phyloP scores from a whole-genome alignment of 2,329 filamentous ascomycete genomes.

The Colletotrichum ledebouriae region DNA sequence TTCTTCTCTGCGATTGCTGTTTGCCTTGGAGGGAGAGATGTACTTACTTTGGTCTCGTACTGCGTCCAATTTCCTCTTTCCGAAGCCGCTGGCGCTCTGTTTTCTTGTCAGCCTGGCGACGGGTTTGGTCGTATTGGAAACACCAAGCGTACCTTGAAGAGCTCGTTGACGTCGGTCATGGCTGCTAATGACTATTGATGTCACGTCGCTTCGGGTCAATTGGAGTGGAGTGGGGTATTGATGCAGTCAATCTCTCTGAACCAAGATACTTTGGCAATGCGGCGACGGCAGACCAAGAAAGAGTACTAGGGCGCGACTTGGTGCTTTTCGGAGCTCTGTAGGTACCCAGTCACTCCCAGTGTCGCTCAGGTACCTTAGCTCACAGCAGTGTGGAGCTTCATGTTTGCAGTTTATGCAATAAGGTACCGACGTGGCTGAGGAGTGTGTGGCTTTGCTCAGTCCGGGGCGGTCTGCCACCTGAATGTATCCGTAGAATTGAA shows the following conservation, averaged over 20 bases:
- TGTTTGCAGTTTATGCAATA: no score
- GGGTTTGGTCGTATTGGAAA: not conserved
- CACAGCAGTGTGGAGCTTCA: no score
- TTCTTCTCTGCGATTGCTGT: not conserved
- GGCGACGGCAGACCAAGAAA: not conserved
- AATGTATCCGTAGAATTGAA: no score
- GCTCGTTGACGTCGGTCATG: constrained; percentile 71
- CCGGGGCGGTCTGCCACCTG: no score
- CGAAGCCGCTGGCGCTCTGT: constrained; percentile 60
- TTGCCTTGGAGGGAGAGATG: not conserved
- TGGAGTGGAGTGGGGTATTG: no score
- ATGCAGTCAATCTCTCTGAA: not conserved
- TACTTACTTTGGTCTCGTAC: constrained; percentile 72
- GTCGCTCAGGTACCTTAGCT: no score
- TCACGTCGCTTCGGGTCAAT: no score
- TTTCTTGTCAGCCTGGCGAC: constrained; percentile 42
- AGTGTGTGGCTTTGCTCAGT: no score
- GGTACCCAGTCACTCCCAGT: no score
- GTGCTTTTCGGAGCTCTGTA: constrained; percentile 6
- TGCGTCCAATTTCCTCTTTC: constrained; percentile 75
- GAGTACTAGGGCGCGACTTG: not conserved
- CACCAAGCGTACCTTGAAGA: constrained; percentile 64
- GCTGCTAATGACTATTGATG: not conserved
- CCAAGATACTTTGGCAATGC: not conserved
- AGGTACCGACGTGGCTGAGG: no score